Evolutionary conservation across 139 green algal species (phyloP), one percentile per base, ranked within the genome.

Genomic region (Coelastrella sp.): DNA sequence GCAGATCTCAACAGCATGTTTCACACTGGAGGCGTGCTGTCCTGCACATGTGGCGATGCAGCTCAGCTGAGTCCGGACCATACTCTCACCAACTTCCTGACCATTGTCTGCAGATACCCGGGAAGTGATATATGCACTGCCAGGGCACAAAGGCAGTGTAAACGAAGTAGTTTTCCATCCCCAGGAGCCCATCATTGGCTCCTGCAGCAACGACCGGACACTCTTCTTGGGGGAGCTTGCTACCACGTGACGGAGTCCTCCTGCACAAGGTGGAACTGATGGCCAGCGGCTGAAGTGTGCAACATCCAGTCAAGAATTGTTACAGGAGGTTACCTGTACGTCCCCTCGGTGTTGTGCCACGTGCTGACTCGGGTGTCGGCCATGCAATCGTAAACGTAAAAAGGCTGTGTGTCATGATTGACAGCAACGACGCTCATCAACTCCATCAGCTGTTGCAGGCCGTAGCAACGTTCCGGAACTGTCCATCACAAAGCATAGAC

Each of bases 81-180:
- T 25, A 1, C 78, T 66, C n/a, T 22, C 82, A 58, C 20, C 22
- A 56, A 49, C 11, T 57, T 49, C 35, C 35, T 49, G 27, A 7
- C 17, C 12, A 35, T n/a, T 68, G 56, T 49, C 65, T 27, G 68
- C 83, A 89, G 74, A 63, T 66, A 94, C 91, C 0, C 70, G 96
- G 8, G 88, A 93, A 75, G 87, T 99, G 79, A 80, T 95, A 87
- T 99, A 99, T 93, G 95, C 95, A 87, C 94, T 99, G 89, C 98
- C 98, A 0, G 98, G 98, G 0, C 98, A 99, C 95, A 94, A 90
- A 7, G 98, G 98, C 66, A 96, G 90, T 27, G 97, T 99, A 10
- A 99, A 99, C 92, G 97, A 99, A 91, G 95, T 95, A 15, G 95
- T 94, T 17, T 99, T 99, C 92, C 98, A 99, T 92, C 98, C 98